Conservation (phyloP, 208 protist genomes). For the Acanthamoeba royreba region DNA sequence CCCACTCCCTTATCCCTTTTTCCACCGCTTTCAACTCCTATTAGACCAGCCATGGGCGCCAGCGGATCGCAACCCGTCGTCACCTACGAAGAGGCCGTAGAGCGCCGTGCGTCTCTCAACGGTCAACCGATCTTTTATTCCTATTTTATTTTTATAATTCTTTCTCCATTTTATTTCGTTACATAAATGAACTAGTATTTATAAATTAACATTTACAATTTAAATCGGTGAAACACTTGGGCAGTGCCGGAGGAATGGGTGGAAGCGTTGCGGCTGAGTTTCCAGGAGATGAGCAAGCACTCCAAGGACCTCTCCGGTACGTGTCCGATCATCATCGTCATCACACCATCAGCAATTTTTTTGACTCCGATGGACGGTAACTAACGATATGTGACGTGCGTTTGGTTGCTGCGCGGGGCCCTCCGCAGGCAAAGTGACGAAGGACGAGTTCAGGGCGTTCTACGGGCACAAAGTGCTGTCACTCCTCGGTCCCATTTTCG, state of each 20-base stretch:
- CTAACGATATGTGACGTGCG: too few relatives aligned
- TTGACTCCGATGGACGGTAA: too few relatives aligned
- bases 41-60: not conserved
- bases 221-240: too few relatives aligned
- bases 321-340: not conserved
- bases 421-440: not conserved
- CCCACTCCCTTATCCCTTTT: too few relatives aligned
- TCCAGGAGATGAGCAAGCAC: conserved; percentile 3
- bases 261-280: not conserved
- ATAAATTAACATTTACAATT: too few relatives aligned
- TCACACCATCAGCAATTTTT: not conserved
- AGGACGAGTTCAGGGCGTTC: not conserved
- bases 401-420: not conserved
- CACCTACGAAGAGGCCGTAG: not conserved
- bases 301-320: not conserved
- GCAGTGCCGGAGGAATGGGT: not conserved
- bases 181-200: not conserved
- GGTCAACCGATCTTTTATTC: not conserved
- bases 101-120: not conserved
- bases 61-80: not conserved
- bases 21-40: too few relatives aligned
- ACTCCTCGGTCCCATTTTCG: not conserved
- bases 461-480: not conserved
- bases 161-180: not conserved
- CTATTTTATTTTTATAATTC: not conserved